phyloP scores from a whole-genome alignment of 2,329 filamentous ascomycete genomes.

The Penicillium frequentans region DNA sequence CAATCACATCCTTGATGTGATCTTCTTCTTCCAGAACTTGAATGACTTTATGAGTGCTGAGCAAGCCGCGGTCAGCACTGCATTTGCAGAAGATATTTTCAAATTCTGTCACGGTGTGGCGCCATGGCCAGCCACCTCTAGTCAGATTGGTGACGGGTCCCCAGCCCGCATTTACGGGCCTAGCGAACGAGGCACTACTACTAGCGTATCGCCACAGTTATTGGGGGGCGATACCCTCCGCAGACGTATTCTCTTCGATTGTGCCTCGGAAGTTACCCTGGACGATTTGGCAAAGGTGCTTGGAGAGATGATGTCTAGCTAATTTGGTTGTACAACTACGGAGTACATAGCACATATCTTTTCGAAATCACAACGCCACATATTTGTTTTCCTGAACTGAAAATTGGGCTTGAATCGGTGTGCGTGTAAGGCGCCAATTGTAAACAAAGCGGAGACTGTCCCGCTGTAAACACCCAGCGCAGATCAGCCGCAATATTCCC shows the following conservation, averaged over 20 bases:
- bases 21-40: constrained; percentile 50
- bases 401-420: background rate
- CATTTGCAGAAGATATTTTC: constrained; percentile 41
- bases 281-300: constrained; percentile 10
- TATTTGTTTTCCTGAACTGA: background rate
- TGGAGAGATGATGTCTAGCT: background rate
- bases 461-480: background rate
- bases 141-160: constrained; percentile 19
- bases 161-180: constrained; percentile 29
- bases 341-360: background rate
- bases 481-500: background rate
- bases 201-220: constrained; percentile 9
- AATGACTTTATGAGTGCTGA: constrained; percentile 37
- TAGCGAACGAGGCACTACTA: constrained; percentile 10
- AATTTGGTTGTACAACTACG: background rate
- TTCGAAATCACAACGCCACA: background rate
- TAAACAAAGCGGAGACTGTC: background rate
- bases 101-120: constrained; percentile 40
- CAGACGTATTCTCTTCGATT: constrained; percentile 26
- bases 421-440: background rate
- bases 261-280: constrained; percentile 18
- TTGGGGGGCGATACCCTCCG: constrained; percentile 25
- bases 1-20: constrained; percentile 48
- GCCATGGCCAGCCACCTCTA: constrained; percentile 29
- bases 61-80: constrained; percentile 31